phyloP scores from a whole-genome alignment of 345 rosid species.

The Salix dunnii region DNA sequence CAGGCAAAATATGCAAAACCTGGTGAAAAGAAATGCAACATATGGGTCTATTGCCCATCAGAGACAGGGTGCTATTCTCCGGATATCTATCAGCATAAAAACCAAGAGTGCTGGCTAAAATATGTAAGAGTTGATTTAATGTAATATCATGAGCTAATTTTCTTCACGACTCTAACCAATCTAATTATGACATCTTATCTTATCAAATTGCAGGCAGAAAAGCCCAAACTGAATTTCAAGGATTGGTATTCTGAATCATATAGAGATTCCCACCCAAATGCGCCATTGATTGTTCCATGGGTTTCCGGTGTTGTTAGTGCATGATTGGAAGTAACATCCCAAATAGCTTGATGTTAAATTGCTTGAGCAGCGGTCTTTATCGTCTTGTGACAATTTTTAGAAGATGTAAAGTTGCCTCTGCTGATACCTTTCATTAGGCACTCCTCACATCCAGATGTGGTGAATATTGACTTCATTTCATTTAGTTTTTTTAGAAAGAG shows the following conservation, averaged over 20 bases:
- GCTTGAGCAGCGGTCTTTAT: neutral
- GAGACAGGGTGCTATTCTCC: conserved; percentile 86
- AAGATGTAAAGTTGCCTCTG: conserved; percentile 5
- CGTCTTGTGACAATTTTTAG: neutral
- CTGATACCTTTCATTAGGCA: neutral
- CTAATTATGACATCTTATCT: conserved; percentile 9
- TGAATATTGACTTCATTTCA: neutral
- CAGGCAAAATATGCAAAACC: conserved; percentile 74
- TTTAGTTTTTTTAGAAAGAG: neutral
- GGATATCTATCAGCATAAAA: conserved; percentile 80
- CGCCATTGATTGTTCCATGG: conserved; percentile 90
- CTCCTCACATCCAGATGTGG: neutral
- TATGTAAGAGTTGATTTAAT: conserved; percentile 47
- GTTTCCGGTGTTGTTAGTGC: conserved; percentile 66
- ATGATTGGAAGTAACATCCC: conserved; percentile 27
- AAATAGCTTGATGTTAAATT: neutral
- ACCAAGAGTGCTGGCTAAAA: conserved; percentile 95
- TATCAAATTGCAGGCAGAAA: conserved; percentile 65
- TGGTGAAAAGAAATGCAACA: conserved; percentile 84
- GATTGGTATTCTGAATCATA: conserved; percentile 70
- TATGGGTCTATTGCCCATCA: conserved; percentile 96
- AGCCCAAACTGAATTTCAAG: conserved; percentile 70
- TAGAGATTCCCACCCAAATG: conserved; percentile 72
- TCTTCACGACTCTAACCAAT: neutral
- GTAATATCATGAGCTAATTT: neutral